Evolutionary conservation across 2,329 filamentous ascomycete genomes (phyloP).

Genomic region (Cladosporium sp.): DNA sequence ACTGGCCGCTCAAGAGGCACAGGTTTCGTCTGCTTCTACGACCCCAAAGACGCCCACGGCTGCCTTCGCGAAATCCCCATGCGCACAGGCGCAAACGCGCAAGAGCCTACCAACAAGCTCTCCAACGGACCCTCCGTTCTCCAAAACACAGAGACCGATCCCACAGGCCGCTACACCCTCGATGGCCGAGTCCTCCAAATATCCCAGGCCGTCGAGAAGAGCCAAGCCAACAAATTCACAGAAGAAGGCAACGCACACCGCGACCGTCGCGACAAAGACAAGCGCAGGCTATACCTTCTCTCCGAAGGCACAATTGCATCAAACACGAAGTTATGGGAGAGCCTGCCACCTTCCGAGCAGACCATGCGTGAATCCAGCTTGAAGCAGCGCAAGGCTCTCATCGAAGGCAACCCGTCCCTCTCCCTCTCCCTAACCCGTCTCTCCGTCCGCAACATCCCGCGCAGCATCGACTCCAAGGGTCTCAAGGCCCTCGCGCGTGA

Average conservation of each 20-base stretch:
- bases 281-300: constrained; percentile 83
- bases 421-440: constrained; percentile 88
- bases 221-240: constrained; percentile 73
- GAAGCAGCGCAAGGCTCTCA: constrained; percentile 83
- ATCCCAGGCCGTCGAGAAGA: constrained; percentile 79
- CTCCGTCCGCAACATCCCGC: constrained; percentile 86
- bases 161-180: constrained; percentile 81
- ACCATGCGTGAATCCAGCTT: constrained; percentile 85
- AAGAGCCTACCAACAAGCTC: constrained; percentile 41
- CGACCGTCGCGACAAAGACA: constrained; percentile 76
- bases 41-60: constrained; percentile 68
- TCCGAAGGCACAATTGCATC: constrained; percentile 78
- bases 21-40: constrained; percentile 91
- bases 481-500: constrained; percentile 88
- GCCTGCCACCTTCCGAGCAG: constrained; percentile 75
- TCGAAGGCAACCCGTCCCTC: constrained; percentile 86
- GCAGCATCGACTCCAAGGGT: constrained; percentile 78
- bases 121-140: constrained; percentile 70
- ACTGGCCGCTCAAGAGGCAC: constrained; percentile 89
- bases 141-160: constrained; percentile 80
- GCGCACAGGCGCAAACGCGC: constrained; percentile 34
- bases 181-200: constrained; percentile 86
- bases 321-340: constrained; percentile 74
- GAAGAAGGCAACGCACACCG: constrained; percentile 64
- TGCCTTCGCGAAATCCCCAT: constrained; percentile 76